Percentiles rank a stretch among this genome's conserved stretches.
Evolutionary conservation across 305 asterid genomes (phyloP).

Genomic region (Withania somnifera): DNA sequence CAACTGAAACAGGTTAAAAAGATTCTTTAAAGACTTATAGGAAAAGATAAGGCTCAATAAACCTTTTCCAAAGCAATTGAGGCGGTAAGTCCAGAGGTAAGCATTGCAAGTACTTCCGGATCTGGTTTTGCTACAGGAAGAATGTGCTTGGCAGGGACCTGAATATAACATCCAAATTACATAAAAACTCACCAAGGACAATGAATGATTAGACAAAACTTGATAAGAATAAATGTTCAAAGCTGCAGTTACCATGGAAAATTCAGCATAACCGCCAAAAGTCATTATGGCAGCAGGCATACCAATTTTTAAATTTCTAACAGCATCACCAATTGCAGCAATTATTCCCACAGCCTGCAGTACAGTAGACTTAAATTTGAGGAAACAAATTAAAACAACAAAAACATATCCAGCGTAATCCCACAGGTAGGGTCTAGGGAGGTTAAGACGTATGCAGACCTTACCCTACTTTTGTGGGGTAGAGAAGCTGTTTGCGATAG

Average conservation of each 20-base stretch:
- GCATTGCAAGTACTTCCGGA: conserved; percentile 98
- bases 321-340: conserved; percentile 87
- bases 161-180: conserved; percentile 11
- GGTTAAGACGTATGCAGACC: too few species aligned
- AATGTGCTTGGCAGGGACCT: conserved; percentile 78
- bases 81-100: conserved; percentile 94
- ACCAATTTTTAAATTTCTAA: conserved; percentile 72
- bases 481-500: too few species aligned
- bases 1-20: background rate
- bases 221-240: background rate
- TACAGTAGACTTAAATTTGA: conserved; percentile 3
- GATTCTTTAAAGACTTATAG: background rate
- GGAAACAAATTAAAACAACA: background rate
- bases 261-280: conserved; percentile 86
- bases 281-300: conserved; percentile 96
- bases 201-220: background rate
- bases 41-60: conserved; percentile 4
- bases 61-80: conserved; percentile 96
- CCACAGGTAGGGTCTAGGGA: too few species aligned
- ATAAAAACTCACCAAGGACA: conserved; percentile 2
- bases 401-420: too few species aligned
- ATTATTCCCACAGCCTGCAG: conserved; percentile 89
- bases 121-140: conserved; percentile 95
- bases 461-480: too few species aligned
- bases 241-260: conserved; percentile 37